Percentiles rank a stretch among this genome's conserved stretches.
phyloP scores from a whole-genome alignment of 192 early-diverging fungal species.

The Coemansia sp. region DNA sequence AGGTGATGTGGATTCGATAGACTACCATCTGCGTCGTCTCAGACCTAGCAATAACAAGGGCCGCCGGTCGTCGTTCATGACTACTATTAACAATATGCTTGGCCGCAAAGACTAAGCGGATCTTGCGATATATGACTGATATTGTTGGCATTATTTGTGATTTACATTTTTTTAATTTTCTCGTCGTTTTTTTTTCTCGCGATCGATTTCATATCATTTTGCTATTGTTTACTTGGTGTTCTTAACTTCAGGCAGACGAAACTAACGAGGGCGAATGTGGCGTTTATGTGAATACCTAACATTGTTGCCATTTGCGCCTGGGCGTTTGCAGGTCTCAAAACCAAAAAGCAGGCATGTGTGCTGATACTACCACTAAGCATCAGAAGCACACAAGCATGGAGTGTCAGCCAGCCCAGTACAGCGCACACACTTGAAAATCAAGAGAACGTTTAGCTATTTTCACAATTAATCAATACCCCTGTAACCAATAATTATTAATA shows the following conservation, averaged over 20 bases:
- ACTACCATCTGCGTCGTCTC: conserved; percentile 44
- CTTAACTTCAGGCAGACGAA: neutral
- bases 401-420: no score
- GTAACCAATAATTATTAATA: no score
- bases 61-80: conserved; percentile 54
- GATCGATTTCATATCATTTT: neutral
- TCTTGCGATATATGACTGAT: neutral
- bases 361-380: no score
- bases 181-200: neutral
- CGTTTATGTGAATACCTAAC: no score
- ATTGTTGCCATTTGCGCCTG: no score
- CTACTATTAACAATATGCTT: conserved; percentile 53
- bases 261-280: neutral
- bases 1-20: conserved; percentile 44
- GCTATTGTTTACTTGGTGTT: neutral
- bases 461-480: no score
- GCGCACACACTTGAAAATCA: no score
- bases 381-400: no score
- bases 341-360: no score
- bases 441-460: no score
- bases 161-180: neutral
- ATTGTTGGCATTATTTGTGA: neutral
- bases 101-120: conserved; percentile 39
- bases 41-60: conserved; percentile 30
- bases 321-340: no score